phyloP scores from a whole-genome alignment of 495 filamentous ascomycete genomes.

The Pseudoneurospora amorphoporcata region DNA sequence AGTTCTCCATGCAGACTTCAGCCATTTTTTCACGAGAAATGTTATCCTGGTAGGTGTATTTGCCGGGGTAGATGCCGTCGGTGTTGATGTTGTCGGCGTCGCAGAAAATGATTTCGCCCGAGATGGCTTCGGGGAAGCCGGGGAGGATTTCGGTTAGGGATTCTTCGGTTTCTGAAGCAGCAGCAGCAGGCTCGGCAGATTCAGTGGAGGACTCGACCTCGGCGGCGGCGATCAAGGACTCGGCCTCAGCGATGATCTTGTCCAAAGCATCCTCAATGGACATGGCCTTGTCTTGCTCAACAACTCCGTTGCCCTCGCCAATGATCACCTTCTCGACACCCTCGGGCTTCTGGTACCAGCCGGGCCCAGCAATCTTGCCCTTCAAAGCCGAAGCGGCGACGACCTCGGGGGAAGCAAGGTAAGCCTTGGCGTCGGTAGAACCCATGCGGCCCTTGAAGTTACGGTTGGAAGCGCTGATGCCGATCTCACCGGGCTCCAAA shows the following conservation, averaged over 20 bases:
- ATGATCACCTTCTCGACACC: slow-evolving; percentile 54
- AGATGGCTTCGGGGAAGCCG: slow-evolving; percentile 56
- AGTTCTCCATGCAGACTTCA: slow-evolving; percentile 85
- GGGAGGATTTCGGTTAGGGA: slow-evolving; percentile 51
- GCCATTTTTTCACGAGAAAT: slow-evolving; percentile 71
- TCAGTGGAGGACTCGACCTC: slow-evolving; percentile 19
- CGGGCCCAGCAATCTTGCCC: slow-evolving; percentile 70
- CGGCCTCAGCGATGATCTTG: slow-evolving; percentile 55
- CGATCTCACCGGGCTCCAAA: slow-evolving; percentile 74
- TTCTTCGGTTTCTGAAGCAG: slow-evolving; percentile 18
- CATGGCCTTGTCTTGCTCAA: slow-evolving; percentile 48
- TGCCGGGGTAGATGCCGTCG: slow-evolving; percentile 73
- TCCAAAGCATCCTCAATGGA: slow-evolving; percentile 59
- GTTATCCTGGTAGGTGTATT: slow-evolving; percentile 81
- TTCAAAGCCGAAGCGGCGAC: slow-evolving; percentile 79
- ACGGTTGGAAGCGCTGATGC: slow-evolving; percentile 81
- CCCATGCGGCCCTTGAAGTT: slow-evolving; percentile 97
- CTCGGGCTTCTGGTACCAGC: slow-evolving; percentile 64
- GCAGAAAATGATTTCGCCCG: slow-evolving; percentile 61
- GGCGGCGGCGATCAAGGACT: slow-evolving; percentile 47
- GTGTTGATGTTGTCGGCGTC: slow-evolving; percentile 69
- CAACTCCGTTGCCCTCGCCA: slow-evolving; percentile 60
- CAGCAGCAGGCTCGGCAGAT: slow-evolving; percentile 5
- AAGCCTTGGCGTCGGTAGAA: slow-evolving; percentile 68
- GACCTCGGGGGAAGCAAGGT: slow-evolving; percentile 82